Evolutionary conservation across 768 basidiomycete genomes (phyloP), one percentile per base, ranked within the genome.

Genomic region (Mycena capillaripes): DNA sequence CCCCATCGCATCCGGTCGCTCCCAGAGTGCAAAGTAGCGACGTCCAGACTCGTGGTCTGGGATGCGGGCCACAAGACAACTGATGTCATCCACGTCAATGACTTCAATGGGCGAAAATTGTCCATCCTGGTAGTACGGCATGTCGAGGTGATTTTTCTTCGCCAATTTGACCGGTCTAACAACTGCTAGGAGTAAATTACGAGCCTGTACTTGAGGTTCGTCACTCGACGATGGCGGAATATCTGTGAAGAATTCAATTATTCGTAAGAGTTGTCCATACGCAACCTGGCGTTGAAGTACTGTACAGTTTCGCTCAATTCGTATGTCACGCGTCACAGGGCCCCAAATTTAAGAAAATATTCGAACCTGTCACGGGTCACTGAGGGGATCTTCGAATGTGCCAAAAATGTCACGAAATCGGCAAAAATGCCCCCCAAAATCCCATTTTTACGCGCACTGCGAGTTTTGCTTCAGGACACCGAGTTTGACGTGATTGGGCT

Each of bases 1-100:
- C 3, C 62, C 70, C 70, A 71, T 71, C 21, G 70, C 55, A 42
- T 71, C 70, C 4, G 40, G 46, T 11, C 70, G 62, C 30, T 71
- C 70, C 2, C 63, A 59, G 10, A 71, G 34, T 11, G 70, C 70
- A 38, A 38, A 38, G 10, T 23, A 71, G 11, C 16, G 16, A 6
- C 27, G 63, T 1, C 62, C 63, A 4, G 42, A 7, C 4, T 42
- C 12, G 34, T 64, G 61, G 32, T 55, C 70, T 6, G 70, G 70
- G 19, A 71, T 53, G 21, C 63, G 70, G 3, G 70, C 61, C 32
- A 71, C 70, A n/a, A 70, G 48, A 40, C 69, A 70, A n/a, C 69
- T 70, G 30, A 70, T 55, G 25, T 70, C 69, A 30, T 64, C 70
- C 4, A 71, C 70, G n/a, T 71, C 64, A 25, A 71, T 71, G 40